Evolutionary conservation across 306 rosid species (phyloP), one percentile per base, ranked within the genome.

Genomic region (Mimosa bimucronata): DNA sequence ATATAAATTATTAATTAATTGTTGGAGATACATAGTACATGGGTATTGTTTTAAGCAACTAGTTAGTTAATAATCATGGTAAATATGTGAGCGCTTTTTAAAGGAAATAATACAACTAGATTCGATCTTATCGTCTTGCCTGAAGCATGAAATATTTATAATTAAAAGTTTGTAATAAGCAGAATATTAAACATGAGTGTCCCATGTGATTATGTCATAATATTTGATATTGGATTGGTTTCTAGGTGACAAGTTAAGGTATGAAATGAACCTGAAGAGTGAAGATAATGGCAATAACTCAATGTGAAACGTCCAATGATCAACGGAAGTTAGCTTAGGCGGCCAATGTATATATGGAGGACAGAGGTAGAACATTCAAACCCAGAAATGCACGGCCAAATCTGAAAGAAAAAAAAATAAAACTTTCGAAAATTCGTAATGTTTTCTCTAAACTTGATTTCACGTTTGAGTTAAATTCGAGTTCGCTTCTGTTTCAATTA

Each of bases 111-210:
- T 53, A 30, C 65, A 60, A 10, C 25, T 16, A 65, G 71, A 65
- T 65, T 65, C 71, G 71, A 18, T 65, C 71, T 65, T 65, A 34
- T 65, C 71, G 71, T n/a, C 44, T 14, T 65, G 45, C 25, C 15
- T 8, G 14, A 9, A 34, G 69, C 23, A 30, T 31, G 45, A 65
- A 65, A 34, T 65, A 65, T 65, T 65, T 50, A 18, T 50, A 50
- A 50, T 18, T 53, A 55, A 55, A n/a, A 52, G 16, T 19, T 53
- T 19, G 21, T n/a, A 53, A 18, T 10, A 19, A 53, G 61, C 26
- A 9, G 13, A 53, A n/a, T n/a, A 53, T 53, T 19, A n/a, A 53
- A 53, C 9, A 19, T 7, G 61, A 6, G 58, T 18, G 58, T 52
- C 58, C 23, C 58, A 19, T 52, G 25, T 52, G 58, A 52, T 16